phyloP scores from a whole-genome alignment of 1,139 yeast species.

The Geotrichum citri-aurantii region DNA sequence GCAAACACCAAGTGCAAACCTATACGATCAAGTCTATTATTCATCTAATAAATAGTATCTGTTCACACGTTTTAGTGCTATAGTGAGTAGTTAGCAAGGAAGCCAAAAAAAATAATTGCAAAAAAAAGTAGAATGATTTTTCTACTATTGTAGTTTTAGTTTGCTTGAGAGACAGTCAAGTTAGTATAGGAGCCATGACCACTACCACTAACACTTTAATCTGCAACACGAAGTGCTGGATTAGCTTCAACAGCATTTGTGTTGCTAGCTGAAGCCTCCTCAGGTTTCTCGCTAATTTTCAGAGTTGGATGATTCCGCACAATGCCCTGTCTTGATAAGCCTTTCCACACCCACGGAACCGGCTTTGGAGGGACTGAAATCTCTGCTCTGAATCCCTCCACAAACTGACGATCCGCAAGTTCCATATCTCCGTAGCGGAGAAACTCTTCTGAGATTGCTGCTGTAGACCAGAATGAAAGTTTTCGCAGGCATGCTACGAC shows the following conservation, averaged over 20 bases:
- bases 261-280: not conserved
- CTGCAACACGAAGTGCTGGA: not conserved
- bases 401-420: slow-evolving; percentile 74
- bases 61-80: not conserved
- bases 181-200: not conserved
- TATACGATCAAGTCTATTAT: not conserved
- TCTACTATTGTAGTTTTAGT: no score
- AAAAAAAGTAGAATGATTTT: not conserved
- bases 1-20: no score
- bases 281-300: slow-evolving; percentile 24
- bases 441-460: slow-evolving; percentile 82
- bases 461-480: slow-evolving; percentile 82
- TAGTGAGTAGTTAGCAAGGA: not conserved
- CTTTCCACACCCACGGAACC: slow-evolving; percentile 72
- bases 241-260: not conserved
- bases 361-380: slow-evolving; percentile 48
- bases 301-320: slow-evolving; percentile 34
- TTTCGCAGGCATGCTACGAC: slow-evolving; percentile 82
- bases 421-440: slow-evolving; percentile 66
- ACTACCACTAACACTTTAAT: not conserved
- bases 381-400: slow-evolving; percentile 70
- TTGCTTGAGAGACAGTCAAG: no score
- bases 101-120: no score
- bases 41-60: not conserved
- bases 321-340: slow-evolving; percentile 55